Base-by-base conservation (phyloP, 345 rosid genomes). In the Boechera retrofracta region DNA sequence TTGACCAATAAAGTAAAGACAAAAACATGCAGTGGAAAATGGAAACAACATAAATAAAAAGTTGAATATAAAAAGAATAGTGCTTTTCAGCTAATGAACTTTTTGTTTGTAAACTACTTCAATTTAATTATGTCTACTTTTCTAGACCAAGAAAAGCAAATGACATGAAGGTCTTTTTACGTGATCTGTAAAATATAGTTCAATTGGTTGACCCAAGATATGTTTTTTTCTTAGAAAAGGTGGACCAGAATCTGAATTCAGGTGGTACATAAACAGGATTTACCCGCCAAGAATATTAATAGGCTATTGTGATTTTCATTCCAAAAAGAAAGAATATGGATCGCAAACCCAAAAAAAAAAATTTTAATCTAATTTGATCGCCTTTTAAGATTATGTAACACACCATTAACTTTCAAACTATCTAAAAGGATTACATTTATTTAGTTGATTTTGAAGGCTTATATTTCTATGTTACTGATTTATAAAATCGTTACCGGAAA, bases 181-280 rank as follows among this genome's bases (percentile, higher is more conserved):
- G 32, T 38, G 49, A 11, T 61, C 48, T 38, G 18, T 62, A 39
- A 18, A 38, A 61, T 12, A 38, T 35, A 11, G 32, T 61, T 61
- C 33, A 6, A 7, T 7, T 13, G 13, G 21, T 62, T 62, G 67
- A 62, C 21, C 21, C 5, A 21, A 61, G 1, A 62, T 24, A 5
- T 41, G 13, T 29, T 33, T 33, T 31, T 55, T 57, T 58, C 44
- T 42, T 8, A 5, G 7, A 32, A 44, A 57, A 21, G 26, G n/a
- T 45, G 56, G 38, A 71, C 48, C 36, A 47, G n/a, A 47, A 59
- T 59, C 58, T 15, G 26, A 71, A 7, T 59, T 33, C 58, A 47
- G 56, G 12, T 59, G 35, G 28, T 15, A 32, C 5, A 57, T 12
- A 7, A 56, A 56, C 6, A 4, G 13, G 7, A 35, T 58, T 33